Base-by-base conservation (phyloP, 2,329 filamentous ascomycete species). In the Fusarium sp. region DNA sequence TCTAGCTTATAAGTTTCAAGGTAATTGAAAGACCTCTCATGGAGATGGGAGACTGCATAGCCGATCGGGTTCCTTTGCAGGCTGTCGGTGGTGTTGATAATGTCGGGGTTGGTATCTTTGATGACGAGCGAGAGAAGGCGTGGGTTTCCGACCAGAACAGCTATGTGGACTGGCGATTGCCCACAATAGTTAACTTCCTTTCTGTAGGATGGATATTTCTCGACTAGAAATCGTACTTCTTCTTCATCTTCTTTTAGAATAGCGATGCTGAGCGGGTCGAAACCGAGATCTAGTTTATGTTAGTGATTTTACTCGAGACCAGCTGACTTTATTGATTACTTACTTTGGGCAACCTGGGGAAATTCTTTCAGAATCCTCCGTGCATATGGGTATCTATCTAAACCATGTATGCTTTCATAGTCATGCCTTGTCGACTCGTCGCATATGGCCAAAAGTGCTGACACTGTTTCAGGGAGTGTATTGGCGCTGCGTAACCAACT, bases 161-260 rank as follows among this genome's bases (percentile, higher is more conserved):
- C 52, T 23, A 44, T 0, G 4, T 54, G 52, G 23, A 44, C n/a
- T 0, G 52, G 52, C 9, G 52, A 54, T 0, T 54, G 52, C 0
- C 52, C 37, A 18, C 37, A 32, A 0, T 42, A 44, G 15, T 54
- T 54, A 0, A 33, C 17, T 0, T 54, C 52, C 18, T 2, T 42
- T 41, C 2, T 33, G 8, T 30, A 0, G 0, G 37, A 54, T 0
- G 27, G 52, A 0, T 18, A 44, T 23, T 1, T 33, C 14, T 54
- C 20, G 0, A 44, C 13, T 1, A 41, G 27, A 3, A 18, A 23
- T 6, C n/a, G 4, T 0, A 54, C n/a, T 0, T 54, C 52, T 0
- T 14, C 27, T 33, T 54, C n/a, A 0, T 54, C 37, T 6, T 54
- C 37, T 0, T 20, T 42, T 0, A 54, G 27, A 5, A 54, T 3